Base-by-base conservation (phyloP, 331 rosid species). In the Acacia concinna region DNA sequence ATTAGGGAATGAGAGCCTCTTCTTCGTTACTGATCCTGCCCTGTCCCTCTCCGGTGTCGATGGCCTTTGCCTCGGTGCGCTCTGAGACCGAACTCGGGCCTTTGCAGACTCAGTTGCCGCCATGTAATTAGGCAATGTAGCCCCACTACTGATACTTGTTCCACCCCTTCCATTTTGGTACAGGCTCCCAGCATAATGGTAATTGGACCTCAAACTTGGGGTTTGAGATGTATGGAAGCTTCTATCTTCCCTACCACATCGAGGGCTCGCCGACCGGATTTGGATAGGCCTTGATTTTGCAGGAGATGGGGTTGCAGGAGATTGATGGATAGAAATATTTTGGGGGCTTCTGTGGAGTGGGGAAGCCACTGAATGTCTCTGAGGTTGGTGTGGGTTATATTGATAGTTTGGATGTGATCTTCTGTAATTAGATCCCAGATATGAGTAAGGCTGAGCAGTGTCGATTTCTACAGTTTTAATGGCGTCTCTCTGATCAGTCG, bases 51-150 rank as follows among this genome's bases (percentile, higher is more conserved):
- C 99, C 0, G 97, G 99, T 0, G 99, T 96, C 0, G 87, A 80
- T 0, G 97, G 97, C 85, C 99, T 88, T 82, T 96, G 99, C 84
- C 98, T 85, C 0, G 99, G 99, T 0, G 99, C 98, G 15, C 99
- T 96, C 54, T 90, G 99, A 1, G 99, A 96, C 8, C 99, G 90
- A 9, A 89, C 85, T 4, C 99, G 84, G 13, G 98, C 97, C 87
- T 93, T 93, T 1, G 99, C 97, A 11, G 98, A 96, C 91, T 93
- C 99, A 0, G 99, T 96, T 10, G 98, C 98, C 0, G 97, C 97
- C 99, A 96, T 96, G 88, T 96, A 96, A 80, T 96, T 91, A 76
- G 99, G 99, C 87, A 96, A 67, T 62, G 92, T 43, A 46, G 86
- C 68, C 23, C 70, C 40, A 38, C 66, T 21, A 25, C 77, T 30